Conservation (phyloP, 306 rosid genomes). For the Echinosophora koreensis region DNA sequence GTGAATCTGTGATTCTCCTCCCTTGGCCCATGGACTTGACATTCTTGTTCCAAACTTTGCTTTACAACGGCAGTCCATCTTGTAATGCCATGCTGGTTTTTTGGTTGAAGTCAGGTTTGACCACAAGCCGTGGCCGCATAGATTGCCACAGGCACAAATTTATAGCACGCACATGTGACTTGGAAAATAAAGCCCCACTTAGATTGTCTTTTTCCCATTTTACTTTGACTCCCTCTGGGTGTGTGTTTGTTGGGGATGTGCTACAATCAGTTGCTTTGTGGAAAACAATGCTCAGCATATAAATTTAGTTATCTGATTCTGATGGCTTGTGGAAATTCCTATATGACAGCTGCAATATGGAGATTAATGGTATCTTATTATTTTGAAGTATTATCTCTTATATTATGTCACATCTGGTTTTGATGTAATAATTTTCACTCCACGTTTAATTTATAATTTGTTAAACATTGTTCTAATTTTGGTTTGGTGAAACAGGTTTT, state of each 20-base stretch:
- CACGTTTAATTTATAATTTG: not conserved
- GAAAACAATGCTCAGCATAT: not conserved
- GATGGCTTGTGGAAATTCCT: conserved; percentile 4
- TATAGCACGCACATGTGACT: not conserved
- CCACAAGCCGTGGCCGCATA: not conserved
- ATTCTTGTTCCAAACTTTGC: not conserved
- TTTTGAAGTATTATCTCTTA: conserved; percentile 17
- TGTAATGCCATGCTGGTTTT: conserved; percentile 19
- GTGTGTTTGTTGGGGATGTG: conserved; percentile 1
- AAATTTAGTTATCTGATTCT: not conserved
- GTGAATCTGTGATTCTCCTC: conserved; percentile 30
- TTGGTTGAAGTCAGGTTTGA: conserved; percentile 8
- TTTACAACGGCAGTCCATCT: conserved; percentile 10
- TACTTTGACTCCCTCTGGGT: not conserved
- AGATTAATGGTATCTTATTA: conserved; percentile 19
- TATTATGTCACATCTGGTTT: not conserved
- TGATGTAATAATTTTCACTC: conserved; percentile 4
- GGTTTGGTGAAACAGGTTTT: conserved; percentile 68
- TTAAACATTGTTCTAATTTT: conserved; percentile 42
- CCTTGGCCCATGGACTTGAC: conserved; percentile 12
- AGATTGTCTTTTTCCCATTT: not conserved
- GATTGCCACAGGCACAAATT: conserved; percentile 4
- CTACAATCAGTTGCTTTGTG: not conserved
- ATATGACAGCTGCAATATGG: conserved; percentile 18
- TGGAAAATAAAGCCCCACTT: not conserved